Conservation (phyloP, 495 filamentous ascomycete species). For the Rostrohypoxylon terebratum region DNA sequence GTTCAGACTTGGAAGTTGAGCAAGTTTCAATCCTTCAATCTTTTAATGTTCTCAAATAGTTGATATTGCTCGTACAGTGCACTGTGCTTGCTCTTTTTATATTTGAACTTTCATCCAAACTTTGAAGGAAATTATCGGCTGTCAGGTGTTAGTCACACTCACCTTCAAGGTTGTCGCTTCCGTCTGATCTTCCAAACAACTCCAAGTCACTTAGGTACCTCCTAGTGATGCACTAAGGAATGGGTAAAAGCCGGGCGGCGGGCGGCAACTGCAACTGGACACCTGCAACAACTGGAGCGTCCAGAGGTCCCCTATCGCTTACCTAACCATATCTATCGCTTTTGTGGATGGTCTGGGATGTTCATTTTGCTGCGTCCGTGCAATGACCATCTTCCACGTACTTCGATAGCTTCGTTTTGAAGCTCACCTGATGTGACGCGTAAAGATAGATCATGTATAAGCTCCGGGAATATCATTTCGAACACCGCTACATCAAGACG, state of each 20-base stretch:
- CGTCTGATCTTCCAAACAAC: neutral
- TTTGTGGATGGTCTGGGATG: neutral
- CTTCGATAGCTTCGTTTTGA: neutral
- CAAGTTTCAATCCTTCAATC: neutral
- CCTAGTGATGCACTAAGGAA: neutral
- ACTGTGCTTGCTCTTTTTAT: neutral
- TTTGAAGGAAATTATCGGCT: neutral
- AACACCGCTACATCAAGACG: conserved; percentile 3
- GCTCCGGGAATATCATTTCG: neutral
- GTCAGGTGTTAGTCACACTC: conserved; percentile 8
- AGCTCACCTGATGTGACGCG: neutral
- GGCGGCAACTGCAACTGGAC: neutral
- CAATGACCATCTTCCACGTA: conserved; percentile 10
- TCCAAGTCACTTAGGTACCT: neutral
- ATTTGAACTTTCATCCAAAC: neutral
- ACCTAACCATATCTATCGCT: conserved; percentile 4
- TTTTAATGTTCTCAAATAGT: neutral
- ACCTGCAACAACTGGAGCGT: no score
- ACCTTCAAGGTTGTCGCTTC: conserved; percentile 2
- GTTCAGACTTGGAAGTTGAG: neutral
- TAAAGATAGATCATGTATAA: conserved; percentile 8
- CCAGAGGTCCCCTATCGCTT: conserved; percentile 8
- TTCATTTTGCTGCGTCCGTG: neutral
- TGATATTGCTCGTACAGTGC: neutral
- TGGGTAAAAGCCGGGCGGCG: conserved; percentile 4